phyloP scores from a whole-genome alignment of 2,329 filamentous ascomycete genomes.

The Monosporascus sp. region DNA sequence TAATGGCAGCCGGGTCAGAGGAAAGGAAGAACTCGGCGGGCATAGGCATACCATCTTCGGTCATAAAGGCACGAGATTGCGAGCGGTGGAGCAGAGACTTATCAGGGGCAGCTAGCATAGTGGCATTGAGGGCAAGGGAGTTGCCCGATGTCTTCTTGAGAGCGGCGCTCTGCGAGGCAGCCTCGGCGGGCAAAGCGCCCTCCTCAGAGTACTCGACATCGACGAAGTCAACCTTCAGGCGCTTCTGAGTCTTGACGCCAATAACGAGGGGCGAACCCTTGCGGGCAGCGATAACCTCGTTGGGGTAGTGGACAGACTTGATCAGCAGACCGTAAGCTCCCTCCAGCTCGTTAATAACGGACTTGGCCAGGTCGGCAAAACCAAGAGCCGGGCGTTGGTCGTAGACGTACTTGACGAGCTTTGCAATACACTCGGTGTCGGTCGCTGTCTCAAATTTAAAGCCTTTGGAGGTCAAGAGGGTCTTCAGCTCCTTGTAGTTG shows the following conservation, averaged over 20 bases:
- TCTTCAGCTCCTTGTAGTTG: constrained; percentile 99
- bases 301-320: constrained; percentile 97
- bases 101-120: constrained; percentile 81
- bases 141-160: constrained; percentile 78
- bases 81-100: constrained; percentile 98
- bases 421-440: constrained; percentile 98
- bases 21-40: constrained; percentile 99
- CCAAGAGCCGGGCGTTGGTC: constrained; percentile 90
- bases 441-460: constrained; percentile 99
- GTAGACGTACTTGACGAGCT: constrained; percentile 97
- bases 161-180: constrained; percentile 91
- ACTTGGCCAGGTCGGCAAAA: constrained; percentile 95
- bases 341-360: constrained; percentile 96
- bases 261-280: constrained; percentile 98
- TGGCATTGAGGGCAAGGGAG: constrained; percentile 58
- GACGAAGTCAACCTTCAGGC: constrained; percentile 99
- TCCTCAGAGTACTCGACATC: constrained; percentile 97
- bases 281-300: constrained; percentile 94
- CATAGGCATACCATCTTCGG: constrained; percentile 95
- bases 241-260: constrained; percentile 92
- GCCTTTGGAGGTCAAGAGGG: constrained; percentile 85
- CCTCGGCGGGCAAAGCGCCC: constrained; percentile 79
- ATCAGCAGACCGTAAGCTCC: constrained; percentile 95
- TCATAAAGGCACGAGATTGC: constrained; percentile 97
- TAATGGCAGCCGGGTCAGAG: constrained; percentile 94